These are phyloP conservation scores for Castanea mollissima DNA, from an alignment of 306 rosid species.

Conservation along the genomic window DNA sequence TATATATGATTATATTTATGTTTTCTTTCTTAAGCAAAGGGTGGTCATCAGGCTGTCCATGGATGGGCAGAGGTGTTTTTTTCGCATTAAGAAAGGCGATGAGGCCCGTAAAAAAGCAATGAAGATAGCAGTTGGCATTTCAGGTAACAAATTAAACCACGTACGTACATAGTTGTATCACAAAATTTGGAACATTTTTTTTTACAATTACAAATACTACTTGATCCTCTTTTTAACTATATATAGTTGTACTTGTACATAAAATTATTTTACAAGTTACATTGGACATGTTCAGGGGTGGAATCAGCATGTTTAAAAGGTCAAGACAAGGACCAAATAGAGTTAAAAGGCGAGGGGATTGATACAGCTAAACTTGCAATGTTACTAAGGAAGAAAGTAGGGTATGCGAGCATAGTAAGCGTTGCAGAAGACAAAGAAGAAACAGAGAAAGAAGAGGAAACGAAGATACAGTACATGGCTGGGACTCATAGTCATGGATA, in stretches of 20 bases:
- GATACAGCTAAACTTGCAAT: constrained; percentile 32
- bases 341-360: constrained; percentile 26
- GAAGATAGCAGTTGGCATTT: constrained; percentile 34
- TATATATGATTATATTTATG: neutral
- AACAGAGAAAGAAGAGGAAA: neutral
- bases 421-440: constrained; percentile 25
- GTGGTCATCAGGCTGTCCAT: constrained; percentile 33
- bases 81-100: neutral
- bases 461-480: neutral
- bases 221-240: too few species aligned
- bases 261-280: neutral
- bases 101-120: constrained; percentile 17
- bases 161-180: too few species aligned
- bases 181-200: too few species aligned
- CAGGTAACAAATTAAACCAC: constrained; percentile 18
- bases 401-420: constrained; percentile 25
- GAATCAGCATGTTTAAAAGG: constrained; percentile 17
- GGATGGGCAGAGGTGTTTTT: constrained; percentile 2
- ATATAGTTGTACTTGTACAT: neutral
- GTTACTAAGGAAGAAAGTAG: constrained; percentile 28
- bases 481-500: neutral
- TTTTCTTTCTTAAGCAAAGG: constrained; percentile 28
- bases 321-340: constrained; percentile 26
- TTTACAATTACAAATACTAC: too few species aligned
- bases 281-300: constrained; percentile 15